Evolutionary conservation across 129 eudicot genomes (phyloP), one percentile per base, ranked within the genome.

Genomic region (Flaveria sonorensis): DNA sequence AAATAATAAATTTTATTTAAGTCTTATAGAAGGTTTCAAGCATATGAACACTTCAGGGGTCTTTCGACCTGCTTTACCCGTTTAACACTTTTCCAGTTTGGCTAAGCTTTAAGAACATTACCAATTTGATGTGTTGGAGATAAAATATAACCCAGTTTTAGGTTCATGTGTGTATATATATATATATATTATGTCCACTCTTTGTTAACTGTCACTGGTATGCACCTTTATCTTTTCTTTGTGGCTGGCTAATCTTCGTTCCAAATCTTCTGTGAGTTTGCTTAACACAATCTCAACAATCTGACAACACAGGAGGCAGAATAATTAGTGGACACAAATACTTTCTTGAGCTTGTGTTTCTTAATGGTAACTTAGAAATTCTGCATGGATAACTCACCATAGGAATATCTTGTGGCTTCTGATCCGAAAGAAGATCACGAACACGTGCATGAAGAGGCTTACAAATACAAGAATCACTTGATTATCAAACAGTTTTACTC

Each of bases 391-490:
- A 48, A 82, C 97, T 83, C 83, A 93, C 98, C 68, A 69, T 8
- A 43, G 96, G 97, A 76, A 93, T 80, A 43, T 93, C 97, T 74
- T 87, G 92, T 79, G 57, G 88, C 83, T 84, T 90, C 76, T 87
- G 88, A 75, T 86, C 93, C 32, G 57, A 59, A 61, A 94, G 87
- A 83, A 94, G 85, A 2, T 83, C 88, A 6, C 89, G 90, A 42
- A 89, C 82, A 65, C 90, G 86, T 46, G 23, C n/a, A 4, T 86
- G 87, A 76, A 91, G 74, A 69, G 93, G 86, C 77, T 81, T 67
- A 56, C 65, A 42, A 14, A 46, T 21, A 74, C 60, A 68, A 18
- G 81, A 77, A 36, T 71, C 42, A 74, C 86, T 43, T 43, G 60
- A 77, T n/a, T 63, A 13, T 77, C 68, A 46, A 13, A 72, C 28